These are phyloP conservation scores for Colletotrichum musicola DNA, from an alignment of 2,329 filamentous ascomycete species.

Conservation along the genomic window DNA sequence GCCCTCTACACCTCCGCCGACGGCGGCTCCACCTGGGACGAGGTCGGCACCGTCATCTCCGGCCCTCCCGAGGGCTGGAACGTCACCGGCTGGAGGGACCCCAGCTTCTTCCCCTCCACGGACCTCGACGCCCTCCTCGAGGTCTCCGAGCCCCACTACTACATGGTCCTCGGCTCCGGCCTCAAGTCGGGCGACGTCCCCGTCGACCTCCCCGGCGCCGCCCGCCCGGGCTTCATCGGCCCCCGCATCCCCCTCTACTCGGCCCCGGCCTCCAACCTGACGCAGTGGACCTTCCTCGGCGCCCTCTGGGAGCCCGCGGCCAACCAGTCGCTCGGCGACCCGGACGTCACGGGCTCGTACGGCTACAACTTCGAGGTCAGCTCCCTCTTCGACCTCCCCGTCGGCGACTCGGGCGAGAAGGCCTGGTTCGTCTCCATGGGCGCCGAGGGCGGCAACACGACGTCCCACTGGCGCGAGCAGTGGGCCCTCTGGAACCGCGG, in stretches of 20 bases:
- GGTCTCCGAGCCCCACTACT: conserved; percentile 36
- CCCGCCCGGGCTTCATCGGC: conserved; percentile 39
- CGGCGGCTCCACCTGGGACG: conserved; percentile 33
- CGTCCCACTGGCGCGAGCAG: conserved; percentile 37
- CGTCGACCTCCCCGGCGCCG: conserved; percentile 33
- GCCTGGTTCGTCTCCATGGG: conserved; percentile 39
- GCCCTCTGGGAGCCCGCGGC: conserved; percentile 39
- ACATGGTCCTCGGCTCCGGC: conserved; percentile 40
- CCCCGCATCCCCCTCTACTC: conserved; percentile 39
- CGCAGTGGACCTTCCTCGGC: conserved; percentile 40
- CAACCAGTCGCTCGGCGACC: conserved; percentile 34
- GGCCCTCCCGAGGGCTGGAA: conserved; percentile 39
- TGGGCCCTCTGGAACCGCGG: conserved; percentile 40
- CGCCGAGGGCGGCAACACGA: conserved; percentile 39
- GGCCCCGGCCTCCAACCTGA: conserved; percentile 36
- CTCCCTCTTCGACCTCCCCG: conserved; percentile 37
- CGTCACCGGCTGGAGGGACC: conserved; percentile 40
- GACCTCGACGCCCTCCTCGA: conserved; percentile 33
- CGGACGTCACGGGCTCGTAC: conserved; percentile 38
- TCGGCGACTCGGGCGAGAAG: conserved; percentile 34
- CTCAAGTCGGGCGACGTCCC: conserved; percentile 38
- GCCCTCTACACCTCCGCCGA: conserved; percentile 35
- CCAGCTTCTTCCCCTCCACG: conserved; percentile 37
- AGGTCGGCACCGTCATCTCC: conserved; percentile 35
- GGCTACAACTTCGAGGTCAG: conserved; percentile 41